Conservation (phyloP, 2,329 filamentous ascomycete species). For the Pseudopithomyces chartarum region DNA sequence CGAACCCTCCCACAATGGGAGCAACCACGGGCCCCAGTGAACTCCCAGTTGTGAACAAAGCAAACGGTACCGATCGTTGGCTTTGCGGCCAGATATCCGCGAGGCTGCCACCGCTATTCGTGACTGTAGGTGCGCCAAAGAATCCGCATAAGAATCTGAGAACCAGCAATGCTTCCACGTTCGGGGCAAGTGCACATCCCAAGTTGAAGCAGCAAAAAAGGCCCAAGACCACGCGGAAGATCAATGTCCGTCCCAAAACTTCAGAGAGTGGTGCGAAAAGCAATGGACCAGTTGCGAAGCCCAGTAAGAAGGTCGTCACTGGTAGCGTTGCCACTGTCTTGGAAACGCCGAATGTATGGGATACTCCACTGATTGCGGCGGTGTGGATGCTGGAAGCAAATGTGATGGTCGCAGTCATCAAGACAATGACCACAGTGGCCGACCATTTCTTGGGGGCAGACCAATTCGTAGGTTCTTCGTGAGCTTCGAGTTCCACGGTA, state of each 20-base stretch:
- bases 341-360: neutral
- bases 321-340: conserved; percentile 23
- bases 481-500: conserved; percentile 2
- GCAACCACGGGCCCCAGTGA: conserved; percentile 7
- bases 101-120: conserved; percentile 11
- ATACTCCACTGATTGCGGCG: conserved; percentile 5
- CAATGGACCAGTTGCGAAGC: conserved; percentile 34
- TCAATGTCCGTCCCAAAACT: conserved; percentile 19
- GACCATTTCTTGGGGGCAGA: conserved; percentile 12
- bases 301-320: conserved; percentile 35
- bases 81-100: conserved; percentile 9
- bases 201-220: neutral
- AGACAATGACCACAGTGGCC: conserved; percentile 11
- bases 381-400: conserved; percentile 13
- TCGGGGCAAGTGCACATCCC: conserved; percentile 1
- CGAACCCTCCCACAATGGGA: conserved; percentile 7
- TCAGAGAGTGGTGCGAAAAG: conserved; percentile 61
- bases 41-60: conserved; percentile 9
- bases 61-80: conserved; percentile 8
- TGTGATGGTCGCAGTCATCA: conserved; percentile 16
- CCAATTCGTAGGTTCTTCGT: conserved; percentile 9
- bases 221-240: neutral
- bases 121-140: conserved; percentile 8
- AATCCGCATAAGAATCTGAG: conserved; percentile 3
- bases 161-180: neutral